phyloP scores from a whole-genome alignment of 1,139 yeast genomes.

The Suhomyces choctaworum region DNA sequence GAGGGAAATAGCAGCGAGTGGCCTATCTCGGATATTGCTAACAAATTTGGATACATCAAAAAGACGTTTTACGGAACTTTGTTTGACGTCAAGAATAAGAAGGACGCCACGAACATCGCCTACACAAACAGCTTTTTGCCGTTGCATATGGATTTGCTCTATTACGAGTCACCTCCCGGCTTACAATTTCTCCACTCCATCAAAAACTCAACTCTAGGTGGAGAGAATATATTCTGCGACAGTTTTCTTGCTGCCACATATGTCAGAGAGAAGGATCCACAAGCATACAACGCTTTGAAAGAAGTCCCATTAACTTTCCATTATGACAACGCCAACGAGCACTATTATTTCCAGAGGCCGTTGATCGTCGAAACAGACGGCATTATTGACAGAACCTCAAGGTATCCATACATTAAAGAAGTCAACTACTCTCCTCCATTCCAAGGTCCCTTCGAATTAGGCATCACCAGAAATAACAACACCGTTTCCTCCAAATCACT shows the following conservation, averaged over 20 bases:
- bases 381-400: slow-evolving; percentile 29
- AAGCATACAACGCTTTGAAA: slow-evolving; percentile 63
- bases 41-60: slow-evolving; percentile 67
- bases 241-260: slow-evolving; percentile 66
- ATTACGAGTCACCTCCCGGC: slow-evolving; percentile 85
- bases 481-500: slow-evolving; percentile 8
- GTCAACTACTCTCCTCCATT: slow-evolving; percentile 83
- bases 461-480: slow-evolving; percentile 37
- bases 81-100: slow-evolving; percentile 64
- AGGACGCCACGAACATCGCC: slow-evolving; percentile 72
- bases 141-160: slow-evolving; percentile 76
- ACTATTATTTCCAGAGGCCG: slow-evolving; percentile 66
- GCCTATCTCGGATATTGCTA: slow-evolving; percentile 54
- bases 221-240: slow-evolving; percentile 75
- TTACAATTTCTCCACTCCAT: slow-evolving; percentile 70
- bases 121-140: slow-evolving; percentile 69
- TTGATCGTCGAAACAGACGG: slow-evolving; percentile 56
- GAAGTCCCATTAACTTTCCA: slow-evolving; percentile 70
- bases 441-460: slow-evolving; percentile 75
- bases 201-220: slow-evolving; percentile 63
- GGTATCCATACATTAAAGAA: slow-evolving; percentile 48
- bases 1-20: slow-evolving; percentile 35
- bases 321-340: slow-evolving; percentile 63
- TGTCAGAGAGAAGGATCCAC: slow-evolving; percentile 56
- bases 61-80: slow-evolving; percentile 73